Conservation (phyloP, 2,329 filamentous ascomycete genomes). For the Verticillium alfalfae region DNA sequence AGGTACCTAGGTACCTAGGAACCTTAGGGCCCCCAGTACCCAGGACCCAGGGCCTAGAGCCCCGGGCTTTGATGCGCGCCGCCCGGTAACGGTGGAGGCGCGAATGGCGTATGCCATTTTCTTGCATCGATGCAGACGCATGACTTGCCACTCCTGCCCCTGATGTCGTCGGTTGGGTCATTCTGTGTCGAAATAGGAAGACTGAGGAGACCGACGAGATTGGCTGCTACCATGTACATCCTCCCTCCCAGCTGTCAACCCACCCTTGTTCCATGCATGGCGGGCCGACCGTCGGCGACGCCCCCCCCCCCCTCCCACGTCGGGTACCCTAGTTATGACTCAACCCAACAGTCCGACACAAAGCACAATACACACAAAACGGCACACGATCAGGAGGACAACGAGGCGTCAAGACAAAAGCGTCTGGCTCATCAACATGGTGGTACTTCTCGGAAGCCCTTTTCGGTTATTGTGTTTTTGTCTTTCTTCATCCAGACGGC, state of each 20-base stretch:
- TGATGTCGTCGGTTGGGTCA: no score
- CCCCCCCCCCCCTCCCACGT: neutral
- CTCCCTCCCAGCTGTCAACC: neutral
- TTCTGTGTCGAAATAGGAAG: no score
- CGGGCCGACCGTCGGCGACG: neutral
- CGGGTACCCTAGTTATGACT: neutral
- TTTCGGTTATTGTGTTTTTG: slow-evolving; percentile 48
- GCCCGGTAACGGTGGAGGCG: neutral
- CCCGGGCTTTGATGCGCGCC: neutral
- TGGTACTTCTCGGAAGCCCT: slow-evolving; percentile 7
- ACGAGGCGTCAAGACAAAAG: neutral
- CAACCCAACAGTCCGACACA: neutral
- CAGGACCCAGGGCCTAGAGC: neutral
- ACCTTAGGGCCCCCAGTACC: neutral
- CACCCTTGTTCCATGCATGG: neutral
- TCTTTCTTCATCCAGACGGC: slow-evolving; percentile 50
- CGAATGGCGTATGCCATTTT: neutral
- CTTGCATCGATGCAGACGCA: neutral
- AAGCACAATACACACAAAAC: neutral
- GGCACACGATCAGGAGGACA: neutral
- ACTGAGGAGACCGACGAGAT: neutral
- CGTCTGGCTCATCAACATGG: slow-evolving; percentile 17
- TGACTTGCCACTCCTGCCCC: neutral
- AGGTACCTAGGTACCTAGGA: no score
- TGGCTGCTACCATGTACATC: neutral